phyloP scores from a whole-genome alignment of 1,284 basidiomycete species.

The Xanthoconium separans region DNA sequence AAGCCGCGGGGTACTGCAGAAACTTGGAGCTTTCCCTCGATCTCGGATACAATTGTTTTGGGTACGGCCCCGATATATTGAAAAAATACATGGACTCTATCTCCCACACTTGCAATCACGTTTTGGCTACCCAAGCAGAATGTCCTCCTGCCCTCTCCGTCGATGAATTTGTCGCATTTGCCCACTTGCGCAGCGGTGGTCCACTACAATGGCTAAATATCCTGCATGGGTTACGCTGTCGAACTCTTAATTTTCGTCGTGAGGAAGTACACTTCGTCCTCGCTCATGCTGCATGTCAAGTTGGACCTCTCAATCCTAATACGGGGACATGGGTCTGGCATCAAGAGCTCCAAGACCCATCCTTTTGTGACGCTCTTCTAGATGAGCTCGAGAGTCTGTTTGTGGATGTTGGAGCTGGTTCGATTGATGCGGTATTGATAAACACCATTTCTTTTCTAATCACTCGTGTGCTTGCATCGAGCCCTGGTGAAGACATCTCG shows the following conservation, averaged over 20 bases:
- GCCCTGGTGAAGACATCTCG: neutral
- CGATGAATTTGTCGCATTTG: slow-evolving; percentile 45
- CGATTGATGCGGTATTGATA: neutral
- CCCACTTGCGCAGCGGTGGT: slow-evolving; percentile 41
- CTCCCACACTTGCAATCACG: slow-evolving; percentile 38
- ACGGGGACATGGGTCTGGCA: slow-evolving; percentile 32
- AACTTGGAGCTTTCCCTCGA: neutral
- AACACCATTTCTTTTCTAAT: neutral
- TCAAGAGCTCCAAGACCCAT: slow-evolving; percentile 22
- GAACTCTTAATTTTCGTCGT: slow-evolving; percentile 35
- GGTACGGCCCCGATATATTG: neutral
- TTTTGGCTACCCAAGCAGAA: slow-evolving; percentile 38
- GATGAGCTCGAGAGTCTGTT: slow-evolving; percentile 25
- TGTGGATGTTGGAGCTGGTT: neutral
- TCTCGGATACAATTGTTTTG: neutral
- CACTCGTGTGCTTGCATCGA: slow-evolving; percentile 34
- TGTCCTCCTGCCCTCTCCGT: slow-evolving; percentile 36
- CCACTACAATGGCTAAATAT: slow-evolving; percentile 52
- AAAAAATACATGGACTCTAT: slow-evolving; percentile 16
- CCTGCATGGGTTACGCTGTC: slow-evolving; percentile 37
- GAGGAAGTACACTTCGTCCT: slow-evolving; percentile 40
- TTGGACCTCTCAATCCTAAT: slow-evolving; percentile 29
- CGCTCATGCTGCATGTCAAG: slow-evolving; percentile 40
- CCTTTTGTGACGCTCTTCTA: slow-evolving; percentile 36
- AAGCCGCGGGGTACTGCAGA: neutral